These are phyloP conservation scores for Cercospora citrullina DNA, from an alignment of 2,329 filamentous ascomycete genomes.

Conservation along the genomic window DNA sequence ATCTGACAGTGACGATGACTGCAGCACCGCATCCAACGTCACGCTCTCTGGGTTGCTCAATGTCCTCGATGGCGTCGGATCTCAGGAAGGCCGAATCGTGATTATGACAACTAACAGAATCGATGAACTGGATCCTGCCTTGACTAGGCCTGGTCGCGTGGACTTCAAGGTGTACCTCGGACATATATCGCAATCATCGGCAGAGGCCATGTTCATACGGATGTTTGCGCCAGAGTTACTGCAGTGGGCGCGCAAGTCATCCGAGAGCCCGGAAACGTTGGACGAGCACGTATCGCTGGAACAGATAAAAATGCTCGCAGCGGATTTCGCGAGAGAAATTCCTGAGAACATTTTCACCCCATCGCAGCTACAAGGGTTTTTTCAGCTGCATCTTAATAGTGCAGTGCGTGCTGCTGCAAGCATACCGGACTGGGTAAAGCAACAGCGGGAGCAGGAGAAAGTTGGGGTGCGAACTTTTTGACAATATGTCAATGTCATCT, in stretches of 20 bases:
- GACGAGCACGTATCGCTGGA: constrained; percentile 28
- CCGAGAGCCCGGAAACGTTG: constrained; percentile 13
- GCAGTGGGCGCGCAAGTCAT: constrained; percentile 17
- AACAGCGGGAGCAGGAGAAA: constrained; percentile 8
- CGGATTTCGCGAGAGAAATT: constrained; percentile 25
- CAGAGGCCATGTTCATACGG: constrained; percentile 29
- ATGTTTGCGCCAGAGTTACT: constrained; percentile 32
- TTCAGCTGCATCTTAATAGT: constrained; percentile 29
- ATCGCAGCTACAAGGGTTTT: constrained; percentile 31
- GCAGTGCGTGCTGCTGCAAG: constrained; percentile 25
- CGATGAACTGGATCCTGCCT: constrained; percentile 68
- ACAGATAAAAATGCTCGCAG: constrained; percentile 26
- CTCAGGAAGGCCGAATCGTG: constrained; percentile 72
- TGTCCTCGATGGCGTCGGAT: constrained; percentile 75
- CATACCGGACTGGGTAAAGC: constrained; percentile 26
- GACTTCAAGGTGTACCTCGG: constrained; percentile 45
- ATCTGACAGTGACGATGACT: constrained; percentile 20
- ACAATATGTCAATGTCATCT: not conserved
- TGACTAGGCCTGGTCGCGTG: constrained; percentile 70
- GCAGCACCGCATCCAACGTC: constrained; percentile 53
- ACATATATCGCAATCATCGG: constrained; percentile 27
- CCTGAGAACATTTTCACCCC: constrained; percentile 31
- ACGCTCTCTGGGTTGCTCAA: constrained; percentile 72
- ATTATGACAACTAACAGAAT: constrained; percentile 79
- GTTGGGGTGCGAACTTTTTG: not conserved